Evolutionary conservation across 1,284 basidiomycete species (phyloP), one percentile per base, ranked within the genome.

Genomic region (Termitomyces sp.): DNA sequence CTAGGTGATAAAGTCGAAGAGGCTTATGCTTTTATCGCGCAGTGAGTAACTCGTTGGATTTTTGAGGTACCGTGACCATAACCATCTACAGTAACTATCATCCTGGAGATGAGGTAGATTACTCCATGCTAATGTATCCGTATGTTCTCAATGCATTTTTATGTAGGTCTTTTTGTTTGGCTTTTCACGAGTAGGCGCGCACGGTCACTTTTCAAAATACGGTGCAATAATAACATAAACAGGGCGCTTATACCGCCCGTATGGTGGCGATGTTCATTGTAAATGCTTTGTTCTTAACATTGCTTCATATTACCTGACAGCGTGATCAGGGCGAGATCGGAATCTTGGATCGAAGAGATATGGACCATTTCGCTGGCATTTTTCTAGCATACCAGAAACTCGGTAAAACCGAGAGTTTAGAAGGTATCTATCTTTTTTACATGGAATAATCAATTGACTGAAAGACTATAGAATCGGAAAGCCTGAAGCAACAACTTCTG

Each of bases 171-270:
- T 83, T 65, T 73, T 88, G 40, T 88, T 88, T 66, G 86, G 86
- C 2, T 88, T 88, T 65, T 88, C 86, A 15, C 73, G 86, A 64
- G 84, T 84, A 67, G 17, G 60, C 39, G 21, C 15, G 9, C 43
- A 30, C 19, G 12, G 12, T 50, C 10, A 44, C 13, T 31, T 3
- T 33, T 46, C 28, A 26, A 28, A 55, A 43, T 53, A 53, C n/a
- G 46, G 38, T 55, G 12, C 17, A 33, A 38, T 26, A 17, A 53
- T n/a, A 34, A 24, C 9, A 48, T 34, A 43, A 17, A 13, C 49
- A 82, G 84, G 85, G 85, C 5, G 86, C 84, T 54, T 88, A 88
- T 65, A 87, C 86, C 0, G 86, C 78, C 5, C 76, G 86, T 38
- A 87, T 86, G 82, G 73, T 86, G 5, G 83, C 83, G 5, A 76